A percentile compares a stretch with the other conserved stretches of the same genome.
Evolutionary conservation across 495 filamentous ascomycete genomes (phyloP).

Genomic region (Neurospora tetrasperma): DNA sequence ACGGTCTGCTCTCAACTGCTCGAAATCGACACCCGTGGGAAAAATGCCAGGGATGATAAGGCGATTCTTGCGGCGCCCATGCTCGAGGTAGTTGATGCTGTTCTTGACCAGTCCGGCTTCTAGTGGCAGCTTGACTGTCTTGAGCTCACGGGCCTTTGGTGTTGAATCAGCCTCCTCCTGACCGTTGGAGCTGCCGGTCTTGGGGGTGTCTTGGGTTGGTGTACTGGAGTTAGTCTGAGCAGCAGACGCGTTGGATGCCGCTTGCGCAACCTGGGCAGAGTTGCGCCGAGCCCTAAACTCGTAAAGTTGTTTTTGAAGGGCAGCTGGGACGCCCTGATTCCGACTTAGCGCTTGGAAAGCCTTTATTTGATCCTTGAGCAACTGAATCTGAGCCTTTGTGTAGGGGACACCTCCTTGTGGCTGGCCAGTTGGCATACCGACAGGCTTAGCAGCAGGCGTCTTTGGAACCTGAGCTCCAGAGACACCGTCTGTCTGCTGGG

Average conservation of each 20-base stretch:
- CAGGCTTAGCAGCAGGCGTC: constrained; percentile 29
- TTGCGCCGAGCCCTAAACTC: constrained; percentile 55
- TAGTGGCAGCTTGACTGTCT: constrained; percentile 60
- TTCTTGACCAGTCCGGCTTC: constrained; percentile 39
- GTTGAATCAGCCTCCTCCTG: constrained; percentile 18
- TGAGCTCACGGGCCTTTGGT: constrained; percentile 30
- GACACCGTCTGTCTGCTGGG: constrained; percentile 15
- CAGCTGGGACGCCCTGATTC: constrained; percentile 64
- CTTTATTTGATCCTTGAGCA: constrained; percentile 65
- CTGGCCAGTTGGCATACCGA: constrained; percentile 8
- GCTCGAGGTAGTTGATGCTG: constrained; percentile 67
- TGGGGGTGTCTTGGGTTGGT: constrained; percentile 41
- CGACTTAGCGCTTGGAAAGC: constrained; percentile 76
- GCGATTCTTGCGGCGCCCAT: constrained; percentile 59
- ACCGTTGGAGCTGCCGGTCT: constrained; percentile 16
- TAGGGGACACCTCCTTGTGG: constrained; percentile 35
- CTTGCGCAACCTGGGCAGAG: constrained; percentile 47
- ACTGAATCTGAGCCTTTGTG: constrained; percentile 57
- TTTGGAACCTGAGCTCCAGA: constrained; percentile 14
- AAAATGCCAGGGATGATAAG: constrained; percentile 75
- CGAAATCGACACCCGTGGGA: constrained; percentile 76
- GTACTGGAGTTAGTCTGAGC: constrained; percentile 42
- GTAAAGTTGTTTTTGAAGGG: constrained; percentile 66
- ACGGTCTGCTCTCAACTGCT: constrained; percentile 70
- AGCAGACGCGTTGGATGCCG: constrained; percentile 15